Percentiles rank a stretch among this genome's conserved stretches.
Conservation (phyloP, 768 basidiomycete species). For the Coprinellus aureogranulatus region DNA sequence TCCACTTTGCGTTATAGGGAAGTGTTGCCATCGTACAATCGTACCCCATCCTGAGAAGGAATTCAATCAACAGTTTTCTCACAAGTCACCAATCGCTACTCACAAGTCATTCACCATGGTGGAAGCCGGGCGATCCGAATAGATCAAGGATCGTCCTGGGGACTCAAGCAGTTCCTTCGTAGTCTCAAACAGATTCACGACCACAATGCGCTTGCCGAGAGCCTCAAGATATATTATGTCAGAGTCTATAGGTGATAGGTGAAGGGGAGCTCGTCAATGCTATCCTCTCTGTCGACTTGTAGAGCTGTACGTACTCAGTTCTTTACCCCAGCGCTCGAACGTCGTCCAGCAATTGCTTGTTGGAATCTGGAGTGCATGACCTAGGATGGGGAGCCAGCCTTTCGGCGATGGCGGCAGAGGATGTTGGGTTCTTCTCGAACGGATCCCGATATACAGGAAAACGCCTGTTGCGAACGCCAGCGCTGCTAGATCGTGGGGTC, state of each 20-base stretch:
- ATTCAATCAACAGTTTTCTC: background rate
- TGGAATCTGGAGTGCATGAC: slow-evolving; percentile 1
- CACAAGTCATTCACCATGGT: slow-evolving; percentile 3
- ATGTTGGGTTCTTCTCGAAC: background rate
- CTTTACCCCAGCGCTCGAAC: background rate
- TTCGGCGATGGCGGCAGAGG: slow-evolving; percentile 1
- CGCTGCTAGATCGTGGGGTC: background rate
- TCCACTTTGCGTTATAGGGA: slow-evolving; percentile 1
- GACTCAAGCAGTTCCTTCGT: slow-evolving; percentile 57
- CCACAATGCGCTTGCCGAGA: slow-evolving; percentile 40
- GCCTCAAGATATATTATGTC: slow-evolving; percentile 53
- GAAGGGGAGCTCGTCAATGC: background rate
- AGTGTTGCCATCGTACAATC: slow-evolving; percentile 2
- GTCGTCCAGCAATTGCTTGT: background rate
- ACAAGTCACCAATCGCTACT: no score
- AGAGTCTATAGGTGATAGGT: slow-evolving; percentile 3
- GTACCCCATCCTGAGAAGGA: background rate
- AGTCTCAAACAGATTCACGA: slow-evolving; percentile 39
- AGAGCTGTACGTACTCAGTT: slow-evolving; percentile 1
- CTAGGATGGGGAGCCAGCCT: background rate
- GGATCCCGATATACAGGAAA: background rate
- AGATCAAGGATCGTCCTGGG: slow-evolving; percentile 49
- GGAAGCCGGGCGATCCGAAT: slow-evolving; percentile 39
- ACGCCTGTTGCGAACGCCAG: background rate
- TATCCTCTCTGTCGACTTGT: background rate